These are phyloP conservation scores for Daldinia loculata DNA, from an alignment of 495 filamentous ascomycete species.

Conservation along the genomic window DNA sequence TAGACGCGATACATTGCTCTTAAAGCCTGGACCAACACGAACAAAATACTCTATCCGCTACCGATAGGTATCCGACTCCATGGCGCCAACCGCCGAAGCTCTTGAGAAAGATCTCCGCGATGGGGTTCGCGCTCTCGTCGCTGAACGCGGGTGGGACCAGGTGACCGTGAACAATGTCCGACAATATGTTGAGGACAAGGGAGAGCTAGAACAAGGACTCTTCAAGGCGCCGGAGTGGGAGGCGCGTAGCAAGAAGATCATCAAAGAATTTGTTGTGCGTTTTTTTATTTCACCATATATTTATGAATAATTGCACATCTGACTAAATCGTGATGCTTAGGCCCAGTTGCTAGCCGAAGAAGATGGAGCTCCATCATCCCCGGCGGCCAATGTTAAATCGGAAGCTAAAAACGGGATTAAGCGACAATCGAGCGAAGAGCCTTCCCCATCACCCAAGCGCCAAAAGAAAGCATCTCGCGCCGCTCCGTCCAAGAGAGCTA, in stretches of 20 bases:
- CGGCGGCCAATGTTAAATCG: constrained; percentile 25
- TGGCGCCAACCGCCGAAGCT: constrained; percentile 37
- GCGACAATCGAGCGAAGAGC: constrained; percentile 45
- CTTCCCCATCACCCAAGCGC: constrained; percentile 43
- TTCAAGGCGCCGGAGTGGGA: constrained; percentile 80
- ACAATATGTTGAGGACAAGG: constrained; percentile 67
- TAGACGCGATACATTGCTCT: neutral
- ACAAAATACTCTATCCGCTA: neutral
- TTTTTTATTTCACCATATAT: constrained; percentile 10
- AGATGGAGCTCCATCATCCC: constrained; percentile 25
- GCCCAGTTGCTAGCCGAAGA: constrained; percentile 32
- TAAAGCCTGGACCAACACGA: neutral
- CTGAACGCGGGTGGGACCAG: constrained; percentile 62
- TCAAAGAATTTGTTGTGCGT: constrained; percentile 75
- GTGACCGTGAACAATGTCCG: constrained; percentile 82
- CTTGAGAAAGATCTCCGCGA: constrained; percentile 67
- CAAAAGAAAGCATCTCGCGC: constrained; percentile 43
- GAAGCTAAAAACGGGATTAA: constrained; percentile 46
- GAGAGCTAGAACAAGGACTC: constrained; percentile 73
- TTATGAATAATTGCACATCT: neutral
- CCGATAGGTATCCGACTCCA: neutral
- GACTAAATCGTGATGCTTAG: constrained; percentile 29
- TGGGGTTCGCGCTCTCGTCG: constrained; percentile 66
- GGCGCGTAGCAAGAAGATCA: constrained; percentile 75
- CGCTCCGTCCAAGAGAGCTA: constrained; percentile 30